Evolutionary conservation across 305 asterid species (phyloP), one percentile per base, ranked within the genome.

Genomic region (Ruellia speciosa): DNA sequence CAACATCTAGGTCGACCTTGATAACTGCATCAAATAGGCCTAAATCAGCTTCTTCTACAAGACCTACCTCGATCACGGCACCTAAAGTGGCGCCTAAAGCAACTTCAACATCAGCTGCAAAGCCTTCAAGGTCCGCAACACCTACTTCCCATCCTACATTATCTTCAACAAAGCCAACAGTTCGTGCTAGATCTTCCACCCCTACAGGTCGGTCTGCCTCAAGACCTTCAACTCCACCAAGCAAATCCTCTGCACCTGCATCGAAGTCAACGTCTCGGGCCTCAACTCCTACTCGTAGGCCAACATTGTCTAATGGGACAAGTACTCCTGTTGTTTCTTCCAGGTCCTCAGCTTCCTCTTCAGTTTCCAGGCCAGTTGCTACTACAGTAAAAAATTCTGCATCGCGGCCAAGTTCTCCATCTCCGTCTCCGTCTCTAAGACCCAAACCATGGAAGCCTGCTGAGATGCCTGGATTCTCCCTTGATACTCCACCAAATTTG

Each of bases 401-500:
- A 6, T 59, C 81, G 4, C 77, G 96, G 59, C 63, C 97, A 9
- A 86, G 69, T 76, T 92, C 99, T 63, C 99, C 99, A 24, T 1
- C 31, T 24, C 31, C 31, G 3, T 1, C 31, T 24, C 31, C 31
- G 3, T 63, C 81, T 17, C 83, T 79, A 69, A 82, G 90, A 70
- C 95, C 97, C 52, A 81, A 80, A 74, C 83, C 87, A 40, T 92
- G 97, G 96, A 88, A 88, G 76, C 99, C 99, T 24, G 84, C 95
- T 10, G 99, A 92, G 54, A 92, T 92, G 80, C 97, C 99, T 16
- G 99, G 96, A 19, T 93, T 82, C 75, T 88, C 99, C 71, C 92
- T 82, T 50, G 97, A 88, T 58, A 89, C 81, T 33, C 99, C 97
- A 35, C 96, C 99, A 16, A 93, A 93, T 72, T 70, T 93, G 41